Evolutionary conservation across 2,329 filamentous ascomycete genomes (phyloP).

Genomic region (Talaromyces sp.): DNA sequence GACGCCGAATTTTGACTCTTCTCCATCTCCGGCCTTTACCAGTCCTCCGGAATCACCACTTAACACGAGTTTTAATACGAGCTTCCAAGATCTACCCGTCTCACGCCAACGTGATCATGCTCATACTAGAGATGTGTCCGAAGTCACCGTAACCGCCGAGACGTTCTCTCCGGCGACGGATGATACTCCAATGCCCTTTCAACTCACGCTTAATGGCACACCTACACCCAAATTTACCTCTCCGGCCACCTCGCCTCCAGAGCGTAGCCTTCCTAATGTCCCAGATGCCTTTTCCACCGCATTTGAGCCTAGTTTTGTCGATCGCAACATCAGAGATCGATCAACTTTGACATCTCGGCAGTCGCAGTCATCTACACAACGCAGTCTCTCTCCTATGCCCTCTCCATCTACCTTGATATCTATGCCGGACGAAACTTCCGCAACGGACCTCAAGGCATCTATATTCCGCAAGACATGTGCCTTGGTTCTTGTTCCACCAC

Average conservation of each 20-base stretch:
- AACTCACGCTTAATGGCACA: background rate
- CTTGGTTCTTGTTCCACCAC: conserved; percentile 73
- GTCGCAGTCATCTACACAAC: conserved; percentile 40
- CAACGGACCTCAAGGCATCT: conserved; percentile 54
- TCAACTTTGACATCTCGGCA: background rate
- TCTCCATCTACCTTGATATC: conserved; percentile 61
- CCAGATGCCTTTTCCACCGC: background rate
- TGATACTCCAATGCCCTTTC: background rate
- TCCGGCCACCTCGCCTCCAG: conserved; percentile 42
- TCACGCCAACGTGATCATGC: conserved; percentile 4
- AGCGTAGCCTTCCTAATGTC: background rate
- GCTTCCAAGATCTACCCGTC: conserved; percentile 9
- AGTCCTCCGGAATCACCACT: conserved; percentile 17
- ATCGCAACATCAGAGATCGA: background rate
- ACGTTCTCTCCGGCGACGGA: conserved; percentile 11
- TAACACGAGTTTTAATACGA: conserved; percentile 16
- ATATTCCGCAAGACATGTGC: conserved; percentile 73
- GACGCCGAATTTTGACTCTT: conserved; percentile 12
- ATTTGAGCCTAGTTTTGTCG: background rate
- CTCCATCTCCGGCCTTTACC: conserved; percentile 15
- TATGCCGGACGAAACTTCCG: conserved; percentile 36
- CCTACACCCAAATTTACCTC: conserved; percentile 39
- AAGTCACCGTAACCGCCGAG: conserved; percentile 22
- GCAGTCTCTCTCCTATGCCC: conserved; percentile 63
- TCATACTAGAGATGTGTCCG: conserved; percentile 26